A percentile compares a stretch with the other conserved stretches of the same genome.
These are phyloP conservation scores for Aspergillus sp. DNA, from an alignment of 2,329 filamentous ascomycete species.

Conservation along the genomic window DNA sequence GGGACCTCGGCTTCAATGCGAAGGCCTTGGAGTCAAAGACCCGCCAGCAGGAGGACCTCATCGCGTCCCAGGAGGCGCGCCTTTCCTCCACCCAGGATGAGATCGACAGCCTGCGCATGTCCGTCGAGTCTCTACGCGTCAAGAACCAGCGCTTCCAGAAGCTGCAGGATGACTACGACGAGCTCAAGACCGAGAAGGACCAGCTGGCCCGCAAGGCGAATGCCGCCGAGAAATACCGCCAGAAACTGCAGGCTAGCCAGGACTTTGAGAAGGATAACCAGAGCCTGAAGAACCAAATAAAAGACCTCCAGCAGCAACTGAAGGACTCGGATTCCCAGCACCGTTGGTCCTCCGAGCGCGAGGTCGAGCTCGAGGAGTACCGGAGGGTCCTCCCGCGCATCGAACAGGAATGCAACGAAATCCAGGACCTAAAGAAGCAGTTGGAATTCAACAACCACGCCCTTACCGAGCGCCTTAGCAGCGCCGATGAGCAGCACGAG, in stretches of 20 bases:
- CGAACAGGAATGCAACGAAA: constrained; percentile 40
- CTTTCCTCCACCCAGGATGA: constrained; percentile 44
- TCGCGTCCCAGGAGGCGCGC: constrained; percentile 60
- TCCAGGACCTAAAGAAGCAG: constrained; percentile 40
- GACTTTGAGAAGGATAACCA: constrained; percentile 42
- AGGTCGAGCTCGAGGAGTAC: constrained; percentile 36
- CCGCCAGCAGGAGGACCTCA: constrained; percentile 58
- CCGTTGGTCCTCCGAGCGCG: constrained; percentile 30
- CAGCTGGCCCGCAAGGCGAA: constrained; percentile 40
- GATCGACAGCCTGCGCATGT: constrained; percentile 36
- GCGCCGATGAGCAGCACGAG: constrained; percentile 35
- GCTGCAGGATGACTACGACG: constrained; percentile 41
- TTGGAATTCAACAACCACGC: constrained; percentile 41
- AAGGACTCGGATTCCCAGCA: constrained; percentile 36
- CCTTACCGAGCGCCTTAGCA: constrained; percentile 35
- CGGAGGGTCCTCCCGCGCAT: constrained; percentile 37
- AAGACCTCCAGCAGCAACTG: constrained; percentile 39
- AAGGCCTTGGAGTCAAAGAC: constrained; percentile 42
- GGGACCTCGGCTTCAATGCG: constrained; percentile 38
- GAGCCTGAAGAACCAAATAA: constrained; percentile 36
- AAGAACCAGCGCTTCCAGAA: constrained; percentile 39
- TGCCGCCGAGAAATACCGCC: constrained; percentile 40
- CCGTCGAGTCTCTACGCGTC: constrained; percentile 34
- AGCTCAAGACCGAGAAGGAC: constrained; percentile 39
- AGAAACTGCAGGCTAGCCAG: constrained; percentile 41